Evolutionary conservation across 768 basidiomycete species (phyloP).

Genomic region (Suillus placidus): DNA sequence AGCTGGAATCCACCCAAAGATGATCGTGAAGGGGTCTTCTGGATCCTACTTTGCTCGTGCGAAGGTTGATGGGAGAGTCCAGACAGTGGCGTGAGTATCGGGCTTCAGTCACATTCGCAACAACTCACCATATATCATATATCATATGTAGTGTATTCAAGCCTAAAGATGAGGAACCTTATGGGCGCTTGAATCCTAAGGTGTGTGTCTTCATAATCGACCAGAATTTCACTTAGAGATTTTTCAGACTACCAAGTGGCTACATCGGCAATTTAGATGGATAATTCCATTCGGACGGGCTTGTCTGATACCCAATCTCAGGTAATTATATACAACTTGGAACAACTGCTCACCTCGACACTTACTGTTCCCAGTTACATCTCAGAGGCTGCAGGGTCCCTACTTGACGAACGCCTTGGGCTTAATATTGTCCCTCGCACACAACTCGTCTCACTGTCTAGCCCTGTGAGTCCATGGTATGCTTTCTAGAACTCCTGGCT

Average conservation of each 20-base stretch:
- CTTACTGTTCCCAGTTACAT: constrained; percentile 60
- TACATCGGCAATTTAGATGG: constrained; percentile 87
- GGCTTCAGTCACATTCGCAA: neutral
- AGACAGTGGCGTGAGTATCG: constrained; percentile 74
- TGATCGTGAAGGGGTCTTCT: constrained; percentile 87
- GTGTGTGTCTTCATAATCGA: constrained; percentile 34
- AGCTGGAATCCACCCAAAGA: constrained; percentile 85
- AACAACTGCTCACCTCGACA: neutral
- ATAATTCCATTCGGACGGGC: constrained; percentile 89
- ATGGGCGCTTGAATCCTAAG: constrained; percentile 87
- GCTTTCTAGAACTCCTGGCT: constrained; percentile 1
- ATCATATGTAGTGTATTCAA: constrained; percentile 72
- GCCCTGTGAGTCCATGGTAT: constrained; percentile 45
- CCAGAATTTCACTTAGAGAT: neutral
- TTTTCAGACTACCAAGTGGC: constrained; percentile 81
- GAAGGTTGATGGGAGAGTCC: constrained; percentile 73
- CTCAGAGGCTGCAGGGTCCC: constrained; percentile 85
- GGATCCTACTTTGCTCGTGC: constrained; percentile 92
- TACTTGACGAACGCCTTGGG: constrained; percentile 74
- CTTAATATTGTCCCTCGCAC: constrained; percentile 86
- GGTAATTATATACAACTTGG: constrained; percentile 42
- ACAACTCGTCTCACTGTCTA: constrained; percentile 79
- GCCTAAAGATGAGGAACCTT: constrained; percentile 90
- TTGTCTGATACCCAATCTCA: constrained; percentile 88
- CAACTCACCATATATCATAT: neutral